These are phyloP conservation scores for Lyophyllum decastes DNA, from an alignment of 768 basidiomycete genomes.

Conservation along the genomic window DNA sequence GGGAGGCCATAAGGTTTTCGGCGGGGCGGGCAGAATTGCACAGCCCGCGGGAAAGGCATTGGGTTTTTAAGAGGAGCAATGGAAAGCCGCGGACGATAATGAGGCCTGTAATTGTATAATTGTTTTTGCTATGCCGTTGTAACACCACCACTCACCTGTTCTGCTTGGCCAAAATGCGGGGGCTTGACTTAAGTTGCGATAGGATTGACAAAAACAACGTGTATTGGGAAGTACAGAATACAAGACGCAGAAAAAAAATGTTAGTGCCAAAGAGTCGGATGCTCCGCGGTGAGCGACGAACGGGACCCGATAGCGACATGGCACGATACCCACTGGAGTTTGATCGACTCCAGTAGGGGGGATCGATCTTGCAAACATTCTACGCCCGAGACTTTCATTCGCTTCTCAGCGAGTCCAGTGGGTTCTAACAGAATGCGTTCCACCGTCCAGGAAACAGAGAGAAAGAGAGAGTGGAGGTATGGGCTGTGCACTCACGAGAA, in stretches of 20 bases:
- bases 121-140: neutral
- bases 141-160: neutral
- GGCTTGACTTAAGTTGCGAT: no score
- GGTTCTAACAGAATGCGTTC: conserved; percentile 89
- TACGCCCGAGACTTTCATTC: conserved; percentile 87
- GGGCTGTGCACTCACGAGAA: conserved; percentile 5
- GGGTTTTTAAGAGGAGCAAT: conserved; percentile 25
- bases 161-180: no score
- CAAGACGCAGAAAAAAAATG: conserved; percentile 32
- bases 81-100: neutral
- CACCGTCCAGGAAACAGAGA: conserved; percentile 9
- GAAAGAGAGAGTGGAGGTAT: conserved; percentile 10
- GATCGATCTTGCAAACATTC: conserved; percentile 86
- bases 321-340: conserved; percentile 55
- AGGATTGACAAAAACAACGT: neutral
- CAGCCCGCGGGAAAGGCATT: conserved; percentile 55
- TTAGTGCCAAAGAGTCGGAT: conserved; percentile 77
- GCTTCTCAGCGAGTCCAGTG: conserved; percentile 66
- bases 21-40: conserved; percentile 50
- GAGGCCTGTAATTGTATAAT: conserved; percentile 13
- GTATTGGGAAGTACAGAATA: neutral
- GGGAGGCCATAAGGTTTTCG: conserved; percentile 35
- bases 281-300: conserved; percentile 57
- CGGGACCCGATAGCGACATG: conserved; percentile 82
- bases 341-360: conserved; percentile 58